Conservation (phyloP, 2,329 filamentous ascomycete species). For the Fusarium sp. region DNA sequence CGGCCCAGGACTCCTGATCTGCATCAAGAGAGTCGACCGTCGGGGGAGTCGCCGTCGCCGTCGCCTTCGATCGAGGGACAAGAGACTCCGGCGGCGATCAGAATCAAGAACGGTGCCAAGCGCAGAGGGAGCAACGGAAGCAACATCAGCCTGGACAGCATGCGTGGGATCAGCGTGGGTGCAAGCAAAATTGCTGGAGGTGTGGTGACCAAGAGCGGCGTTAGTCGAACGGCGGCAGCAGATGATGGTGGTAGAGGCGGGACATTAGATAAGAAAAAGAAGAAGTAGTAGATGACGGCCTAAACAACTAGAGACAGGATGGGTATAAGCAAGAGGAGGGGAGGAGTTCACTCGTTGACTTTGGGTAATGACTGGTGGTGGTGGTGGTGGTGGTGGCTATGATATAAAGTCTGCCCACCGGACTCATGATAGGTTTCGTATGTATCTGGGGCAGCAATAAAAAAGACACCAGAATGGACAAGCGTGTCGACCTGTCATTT, state of each 20-base stretch:
- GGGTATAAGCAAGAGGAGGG: neutral
- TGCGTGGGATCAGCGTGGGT: slow-evolving; percentile 60
- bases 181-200: slow-evolving; percentile 55
- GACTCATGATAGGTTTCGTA: no score
- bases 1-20: slow-evolving; percentile 39
- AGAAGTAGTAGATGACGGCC: slow-evolving; percentile 25
- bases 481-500: neutral
- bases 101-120: slow-evolving; percentile 24
- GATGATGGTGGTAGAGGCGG: slow-evolving; percentile 27
- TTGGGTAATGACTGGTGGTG: no score
- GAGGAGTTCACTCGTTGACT: slow-evolving; percentile 1
- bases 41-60: no score
- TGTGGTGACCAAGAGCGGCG: slow-evolving; percentile 53
- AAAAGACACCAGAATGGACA: neutral
- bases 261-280: slow-evolving; percentile 40
- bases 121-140: slow-evolving; percentile 52
- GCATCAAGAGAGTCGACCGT: no score
- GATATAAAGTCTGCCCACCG: neutral
- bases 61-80: slow-evolving; percentile 25
- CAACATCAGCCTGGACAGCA: slow-evolving; percentile 59
- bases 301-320: neutral
- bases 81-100: slow-evolving; percentile 37
- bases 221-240: slow-evolving; percentile 34
- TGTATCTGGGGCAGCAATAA: neutral
- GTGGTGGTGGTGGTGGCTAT: no score